Base-by-base conservation (phyloP, 2,329 filamentous ascomycete genomes). In the Botrytis sinoallii region DNA sequence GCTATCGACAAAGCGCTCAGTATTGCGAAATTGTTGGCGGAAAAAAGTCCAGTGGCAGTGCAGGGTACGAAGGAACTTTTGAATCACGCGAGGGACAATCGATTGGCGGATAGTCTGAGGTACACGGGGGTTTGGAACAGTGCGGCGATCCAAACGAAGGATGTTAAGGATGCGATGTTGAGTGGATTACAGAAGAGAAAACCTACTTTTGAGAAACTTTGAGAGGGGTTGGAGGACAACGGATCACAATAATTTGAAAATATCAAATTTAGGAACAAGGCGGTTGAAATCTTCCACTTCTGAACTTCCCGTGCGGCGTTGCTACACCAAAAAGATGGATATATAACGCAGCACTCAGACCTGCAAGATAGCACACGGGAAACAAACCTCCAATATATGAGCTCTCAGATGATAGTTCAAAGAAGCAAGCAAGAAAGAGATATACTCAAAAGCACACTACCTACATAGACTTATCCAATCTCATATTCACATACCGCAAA, bases 71-170 rank as follows among this genome's bases (percentile, higher is more conserved):
- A 97, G 85, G 92, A 96, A 84, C 83, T 97, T 75, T 81, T 97
- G 80, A 94, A 96, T 82, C 93, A 91, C 80, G 92, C 91, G 48
- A 87, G 93, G 78, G 95, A 97, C 82, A 89, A 94, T 81, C 86
- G 87, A 3, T 89, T 97, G 42, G 88, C 88, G 64, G 94, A 97
- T 78, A 93, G 91, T 65, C 83, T 98, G 81, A 89, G 89, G 74
- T 98, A 97, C 82, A 97, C 95, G 6, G 87, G 89, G 18, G 87
- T 96, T 1, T 98, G 95, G 95, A 98, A 98, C 81, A 88, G 90
- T 78, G 92, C 90, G 3, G 92, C 93, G 80, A 81, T 97, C 78
- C 95, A 98, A 85, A 92, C 93, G 10, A 85, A 86, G 70, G 95
- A 98, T 85, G 87, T 97, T 61, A 84, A 89, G 80, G 85, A 87